Percentiles rank a stretch among this genome's conserved stretches.
These are phyloP conservation scores for Scolecobasidium constrictum DNA, from an alignment of 2,329 filamentous ascomycete species.

Conservation along the genomic window DNA sequence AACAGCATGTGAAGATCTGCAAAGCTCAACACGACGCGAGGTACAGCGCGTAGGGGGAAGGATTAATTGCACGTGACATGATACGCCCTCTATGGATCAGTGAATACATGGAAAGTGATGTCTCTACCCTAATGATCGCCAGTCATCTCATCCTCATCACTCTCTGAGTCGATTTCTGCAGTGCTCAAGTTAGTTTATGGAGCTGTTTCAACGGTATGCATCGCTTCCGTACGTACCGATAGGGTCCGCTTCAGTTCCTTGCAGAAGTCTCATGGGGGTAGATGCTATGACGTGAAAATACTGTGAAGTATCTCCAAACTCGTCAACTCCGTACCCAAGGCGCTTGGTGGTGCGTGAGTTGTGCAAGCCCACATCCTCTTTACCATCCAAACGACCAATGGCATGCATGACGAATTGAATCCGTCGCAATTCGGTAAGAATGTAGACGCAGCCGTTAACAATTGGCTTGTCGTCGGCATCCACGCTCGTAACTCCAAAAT, in stretches of 20 bases:
- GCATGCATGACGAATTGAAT: conserved; percentile 12
- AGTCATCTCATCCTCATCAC: conserved; percentile 11
- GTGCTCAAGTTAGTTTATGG: conserved; percentile 11
- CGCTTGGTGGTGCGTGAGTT: conserved; percentile 12
- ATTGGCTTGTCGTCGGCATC: conserved; percentile 11
- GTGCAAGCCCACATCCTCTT: conserved; percentile 12
- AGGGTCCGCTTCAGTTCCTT: conserved; percentile 12
- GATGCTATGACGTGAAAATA: conserved; percentile 13
- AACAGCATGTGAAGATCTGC: too few species aligned
- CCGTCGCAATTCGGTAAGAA: conserved; percentile 11
- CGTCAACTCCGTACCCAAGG: conserved; percentile 11
- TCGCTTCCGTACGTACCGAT: conserved; percentile 12
- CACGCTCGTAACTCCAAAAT: conserved; percentile 12
- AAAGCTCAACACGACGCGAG: too few species aligned
- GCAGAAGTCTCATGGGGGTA: conserved; percentile 13
- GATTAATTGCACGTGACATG: too few species aligned
- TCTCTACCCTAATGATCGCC: conserved; percentile 3
- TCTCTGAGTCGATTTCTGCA: conserved; percentile 12
- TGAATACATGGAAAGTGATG: too few species aligned
- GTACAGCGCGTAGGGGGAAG: too few species aligned
- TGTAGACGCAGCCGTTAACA: conserved; percentile 12
- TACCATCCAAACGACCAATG: conserved; percentile 12
- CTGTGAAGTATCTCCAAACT: conserved; percentile 12
- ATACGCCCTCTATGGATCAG: too few species aligned
- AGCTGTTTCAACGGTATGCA: conserved; percentile 9